Base-by-base conservation (phyloP, 106 monocot species). In the Vanilla planifolia region DNA sequence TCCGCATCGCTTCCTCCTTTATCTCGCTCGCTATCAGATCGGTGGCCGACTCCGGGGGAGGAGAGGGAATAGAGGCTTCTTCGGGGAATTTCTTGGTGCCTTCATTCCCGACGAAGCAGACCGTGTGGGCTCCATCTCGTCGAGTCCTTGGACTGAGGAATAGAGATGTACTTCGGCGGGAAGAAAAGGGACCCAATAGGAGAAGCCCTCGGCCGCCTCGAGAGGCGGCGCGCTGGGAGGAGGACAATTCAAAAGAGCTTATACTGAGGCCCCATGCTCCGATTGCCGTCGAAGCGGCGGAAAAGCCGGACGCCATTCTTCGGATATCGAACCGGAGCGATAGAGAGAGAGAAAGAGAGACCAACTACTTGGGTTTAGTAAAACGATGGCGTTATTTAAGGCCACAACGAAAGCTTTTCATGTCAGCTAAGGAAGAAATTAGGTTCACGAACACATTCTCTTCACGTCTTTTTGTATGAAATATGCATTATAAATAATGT, bases 291-390 rank as follows among this genome's bases (percentile, higher is more conserved):
- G 13, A 17, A 43, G 51, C 62, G 51, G 70, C 70, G 29, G 61
- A 61, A 51, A 61, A 50, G 3, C 70, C 62, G 51, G 51, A 39
- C 28, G 51, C 62, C 70, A 70, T 70, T 46, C 10, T 40, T 40
- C 4, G 7, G 14, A 40, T 9, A 40, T 1, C 11, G 14, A 14
- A 40, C 40, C 4, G 2, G 40, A 40, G 40, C 11, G 40, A 40
- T 40, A 40, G 40, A 40, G 14, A 40, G n/a, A n/a, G n/a, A n/a
- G n/a, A n/a, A n/a, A n/a, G n/a, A n/a, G n/a, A n/a, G n/a, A n/a
- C n/a, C n/a, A n/a, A n/a, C n/a, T n/a, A n/a, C n/a, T n/a, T n/a
- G n/a, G n/a, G n/a, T n/a, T n/a, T n/a, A n/a, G n/a, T n/a, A n/a
- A n/a, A n/a, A n/a, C n/a, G n/a, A n/a, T n/a, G n/a, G n/a, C n/a